Evolutionary conservation across 306 rosid genomes (phyloP).

Genomic region (Pyrus pyrifolia): DNA sequence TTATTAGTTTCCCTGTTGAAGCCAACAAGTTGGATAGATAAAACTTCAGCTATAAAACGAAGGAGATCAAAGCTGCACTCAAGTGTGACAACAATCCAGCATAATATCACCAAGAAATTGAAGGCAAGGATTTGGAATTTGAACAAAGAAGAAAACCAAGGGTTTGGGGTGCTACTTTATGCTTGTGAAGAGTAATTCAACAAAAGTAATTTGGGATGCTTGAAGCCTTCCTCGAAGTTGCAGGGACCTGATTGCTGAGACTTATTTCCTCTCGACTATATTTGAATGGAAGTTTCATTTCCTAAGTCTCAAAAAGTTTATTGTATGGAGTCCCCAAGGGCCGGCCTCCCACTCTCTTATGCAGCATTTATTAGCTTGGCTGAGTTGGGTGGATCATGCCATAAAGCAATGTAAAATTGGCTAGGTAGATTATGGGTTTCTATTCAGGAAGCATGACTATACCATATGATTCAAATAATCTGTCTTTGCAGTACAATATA

Average conservation of each 20-base stretch:
- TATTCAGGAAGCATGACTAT: not conserved
- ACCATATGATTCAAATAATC: not conserved
- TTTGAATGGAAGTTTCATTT: too few relatives aligned
- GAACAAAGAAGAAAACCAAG: not conserved
- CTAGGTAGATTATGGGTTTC: not conserved
- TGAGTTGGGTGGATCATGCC: too few relatives aligned
- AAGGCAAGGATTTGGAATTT: not conserved
- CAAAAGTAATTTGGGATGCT: not conserved
- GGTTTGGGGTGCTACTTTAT: not conserved
- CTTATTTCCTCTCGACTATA: too few relatives aligned
- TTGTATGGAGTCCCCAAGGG: too few relatives aligned
- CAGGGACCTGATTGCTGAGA: not conserved
- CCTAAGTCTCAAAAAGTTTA: too few relatives aligned
- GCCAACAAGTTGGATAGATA: conserved; percentile 20
- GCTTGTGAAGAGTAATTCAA: not conserved
- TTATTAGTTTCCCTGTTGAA: conserved; percentile 77
- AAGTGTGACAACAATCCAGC: not conserved
- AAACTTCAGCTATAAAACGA: conserved; percentile 1
- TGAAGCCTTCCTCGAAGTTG: not conserved
- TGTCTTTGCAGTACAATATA: not conserved
- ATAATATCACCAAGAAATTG: not conserved
- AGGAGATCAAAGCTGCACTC: not conserved
- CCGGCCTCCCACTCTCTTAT: too few relatives aligned
- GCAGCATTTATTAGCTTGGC: too few relatives aligned
- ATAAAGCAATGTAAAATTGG: not conserved